Conservation (phyloP, 2,329 filamentous ascomycete genomes). For the Xylariaceae sp. region DNA sequence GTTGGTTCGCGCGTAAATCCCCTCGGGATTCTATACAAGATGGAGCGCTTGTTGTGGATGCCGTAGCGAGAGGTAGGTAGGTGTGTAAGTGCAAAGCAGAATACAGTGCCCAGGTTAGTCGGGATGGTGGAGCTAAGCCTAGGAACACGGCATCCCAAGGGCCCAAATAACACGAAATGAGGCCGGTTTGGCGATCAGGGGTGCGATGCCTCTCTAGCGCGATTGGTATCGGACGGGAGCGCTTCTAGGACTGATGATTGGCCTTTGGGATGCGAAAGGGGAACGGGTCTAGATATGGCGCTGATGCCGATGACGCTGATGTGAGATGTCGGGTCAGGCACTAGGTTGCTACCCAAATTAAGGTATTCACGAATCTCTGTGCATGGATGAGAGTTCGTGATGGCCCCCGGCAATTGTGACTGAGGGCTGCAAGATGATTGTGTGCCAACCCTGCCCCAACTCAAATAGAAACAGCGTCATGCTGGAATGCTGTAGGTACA, state of each 20-base stretch:
- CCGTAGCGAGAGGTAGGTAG: too few relatives aligned
- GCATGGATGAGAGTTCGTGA: not conserved
- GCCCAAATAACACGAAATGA: not conserved
- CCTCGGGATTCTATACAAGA: not conserved
- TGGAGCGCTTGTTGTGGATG: not conserved
- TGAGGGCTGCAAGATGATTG: not conserved
- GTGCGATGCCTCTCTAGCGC: not conserved
- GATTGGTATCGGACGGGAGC: not conserved
- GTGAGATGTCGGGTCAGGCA: not conserved
- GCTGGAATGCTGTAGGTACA: too few relatives aligned
- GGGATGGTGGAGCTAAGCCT: not conserved
- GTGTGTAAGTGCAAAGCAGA: too few relatives aligned
- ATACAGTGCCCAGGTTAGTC: too few relatives aligned
- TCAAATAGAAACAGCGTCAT: too few relatives aligned
- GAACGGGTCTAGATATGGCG: not conserved
- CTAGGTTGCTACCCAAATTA: not conserved
- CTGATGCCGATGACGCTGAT: not conserved
- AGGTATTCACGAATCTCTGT: not conserved
- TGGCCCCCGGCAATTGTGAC: not conserved
- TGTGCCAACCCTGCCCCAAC: not conserved
- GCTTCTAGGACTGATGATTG: not conserved
- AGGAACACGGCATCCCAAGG: not conserved
- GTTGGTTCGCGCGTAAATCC: slow-evolving; percentile 16
- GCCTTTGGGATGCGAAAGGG: not conserved
- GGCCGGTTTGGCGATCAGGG: not conserved